Evolutionary conservation across 2,329 filamentous ascomycete species (phyloP), one percentile per base, ranked within the genome.

Genomic region (Verticillium dahliae): DNA sequence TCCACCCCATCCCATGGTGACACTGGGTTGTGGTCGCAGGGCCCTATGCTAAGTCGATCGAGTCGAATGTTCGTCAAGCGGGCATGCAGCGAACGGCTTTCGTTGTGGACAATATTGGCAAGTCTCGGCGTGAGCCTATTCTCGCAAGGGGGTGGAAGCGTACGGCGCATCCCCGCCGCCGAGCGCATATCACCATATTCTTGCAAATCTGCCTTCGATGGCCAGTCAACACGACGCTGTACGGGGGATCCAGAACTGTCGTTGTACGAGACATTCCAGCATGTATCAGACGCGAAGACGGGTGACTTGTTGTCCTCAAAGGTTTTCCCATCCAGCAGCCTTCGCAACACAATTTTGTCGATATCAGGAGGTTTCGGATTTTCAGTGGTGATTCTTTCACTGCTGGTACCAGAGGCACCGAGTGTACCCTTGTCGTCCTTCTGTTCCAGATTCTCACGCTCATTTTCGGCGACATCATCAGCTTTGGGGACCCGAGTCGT

Each of bases 181-280:
- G 27, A 18, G 33, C 58, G 58, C 27, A 10, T 15, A 7, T 27
- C 71, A 39, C 73, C 72, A 14, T 73, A 71, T 33, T 74, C 72
- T 58, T 76, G 76, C 34, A 76, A 67, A 60, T 75, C 73, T 13
- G 73, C 65, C 45, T 74, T 63, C 9, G 70, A 69, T 1, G 75
- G 75, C 75, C 75, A 77, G 55, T 68, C 66, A 27, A 67, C 70
- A 11, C 59, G 65, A 27, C 58, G 56, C 6, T 66, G 57, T 7
- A 63, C 57, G 34, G 60, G 54, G 6, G 14, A 9, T 1, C 22
- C 35, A 18, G 66, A 61, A 15, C 50, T 62, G 14, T 62, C 62
- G 10, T 58, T 58, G 45, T 63, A 63, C 22, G 65, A 59, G 22
- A 67, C 63, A 60, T 71, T 72, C 67, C 76, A 77, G 64, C 73